Base-by-base conservation (phyloP, 164 flowering plant species). In the Berberis thunbergii region DNA sequence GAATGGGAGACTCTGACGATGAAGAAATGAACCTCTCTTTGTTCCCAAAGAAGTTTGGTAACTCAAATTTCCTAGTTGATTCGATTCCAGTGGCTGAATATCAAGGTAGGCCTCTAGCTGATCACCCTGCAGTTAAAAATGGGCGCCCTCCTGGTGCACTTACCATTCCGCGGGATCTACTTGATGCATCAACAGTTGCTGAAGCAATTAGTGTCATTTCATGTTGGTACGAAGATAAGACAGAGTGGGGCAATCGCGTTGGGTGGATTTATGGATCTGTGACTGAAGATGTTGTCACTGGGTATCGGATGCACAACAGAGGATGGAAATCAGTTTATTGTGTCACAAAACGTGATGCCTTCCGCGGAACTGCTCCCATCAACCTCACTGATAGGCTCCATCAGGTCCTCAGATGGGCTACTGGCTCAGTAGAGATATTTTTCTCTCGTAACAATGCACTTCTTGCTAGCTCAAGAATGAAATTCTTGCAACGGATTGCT, bases 391-490 rank as follows among this genome's bases (percentile, higher is more conserved):
- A 89, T 54, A 57, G 96, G 57, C 91, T 89, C 7, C 93, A 89
- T 65, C 93, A 89, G 70, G 96, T 89, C n/a, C 88, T 89, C n/a
- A 74, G 96, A 1, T 89, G 96, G 96, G 96, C 96, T 5, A 85
- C 90, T 4, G 96, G 92, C 8, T 88, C 96, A 0, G 96, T 89
- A 7, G 96, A 89, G 72, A 88, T 91, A 6, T 88, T 88, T 75
- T 85, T 91, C 74, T 86, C 93, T 5, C 78, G 95, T 7, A 87
- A 91, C 83, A 86, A 87, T 69, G 89, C 97, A 10, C n/a, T 86
- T 9, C 60, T 88, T 3, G 90, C 82, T 2, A 78, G 87, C 65
- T 53, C 76, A 0, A 80, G 68, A 67, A 77, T 88, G 81, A 83
- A 84, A 71, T 6, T 86, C 66, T 68, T 89, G 50, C 96, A 89